Percentiles rank a stretch among this genome's conserved stretches.
phyloP scores from a whole-genome alignment of 345 rosid genomes.

The Ceriops tagal region DNA sequence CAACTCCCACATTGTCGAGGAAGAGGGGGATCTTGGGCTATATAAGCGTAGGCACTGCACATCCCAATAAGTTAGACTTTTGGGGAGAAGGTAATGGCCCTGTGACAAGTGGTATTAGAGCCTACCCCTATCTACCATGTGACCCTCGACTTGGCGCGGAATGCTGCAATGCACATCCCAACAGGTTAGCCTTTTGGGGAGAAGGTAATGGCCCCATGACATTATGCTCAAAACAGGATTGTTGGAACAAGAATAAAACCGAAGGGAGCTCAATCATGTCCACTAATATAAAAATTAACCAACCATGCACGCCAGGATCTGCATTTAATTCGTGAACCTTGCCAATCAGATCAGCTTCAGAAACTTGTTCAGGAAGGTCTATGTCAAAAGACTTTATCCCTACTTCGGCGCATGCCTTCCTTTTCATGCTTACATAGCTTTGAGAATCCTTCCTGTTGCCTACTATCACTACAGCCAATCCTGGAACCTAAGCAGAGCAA shows the following conservation, averaged over 20 bases:
- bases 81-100: no score
- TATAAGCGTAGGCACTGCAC: no score
- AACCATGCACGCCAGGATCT: constrained; percentile 77
- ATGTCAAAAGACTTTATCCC: constrained; percentile 76
- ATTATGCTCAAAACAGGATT: no score
- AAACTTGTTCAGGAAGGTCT: constrained; percentile 72
- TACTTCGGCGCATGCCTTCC: constrained; percentile 90
- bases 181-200: no score
- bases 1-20: no score
- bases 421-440: constrained; percentile 85
- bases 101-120: no score
- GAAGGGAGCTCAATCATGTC: background rate
- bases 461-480: constrained; percentile 82
- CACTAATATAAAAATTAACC: constrained; percentile 18
- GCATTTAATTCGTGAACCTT: constrained; percentile 81
- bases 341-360: constrained; percentile 63
- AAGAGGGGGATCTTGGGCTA: no score
- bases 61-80: no score
- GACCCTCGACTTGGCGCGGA: no score
- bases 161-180: no score
- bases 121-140: no score
- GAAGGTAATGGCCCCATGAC: no score
- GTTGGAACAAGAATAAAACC: background rate
- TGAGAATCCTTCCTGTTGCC: constrained; percentile 81
- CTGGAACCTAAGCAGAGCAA: constrained; percentile 61